Conservation (phyloP, 352 stramenopile genomes). For the Hyaloperonospora brassicae region DNA sequence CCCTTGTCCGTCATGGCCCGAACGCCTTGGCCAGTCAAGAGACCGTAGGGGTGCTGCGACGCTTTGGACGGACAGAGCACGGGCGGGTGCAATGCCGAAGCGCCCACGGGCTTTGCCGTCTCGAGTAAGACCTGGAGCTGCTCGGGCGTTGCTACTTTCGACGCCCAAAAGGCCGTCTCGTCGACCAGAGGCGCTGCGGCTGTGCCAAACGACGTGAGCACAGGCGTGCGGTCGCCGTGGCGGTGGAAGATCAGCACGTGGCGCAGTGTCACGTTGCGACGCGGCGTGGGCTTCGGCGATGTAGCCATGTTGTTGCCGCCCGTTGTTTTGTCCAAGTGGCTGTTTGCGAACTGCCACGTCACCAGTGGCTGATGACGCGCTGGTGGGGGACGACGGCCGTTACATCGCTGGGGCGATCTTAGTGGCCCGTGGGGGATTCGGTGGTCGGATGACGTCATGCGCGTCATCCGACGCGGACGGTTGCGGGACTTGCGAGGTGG, state of each 20-base stretch:
- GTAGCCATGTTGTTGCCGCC: constrained; percentile 13
- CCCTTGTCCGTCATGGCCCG: constrained; percentile 66
- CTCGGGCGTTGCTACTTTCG: constrained; percentile 42
- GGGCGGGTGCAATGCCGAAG: constrained; percentile 35
- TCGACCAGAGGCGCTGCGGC: constrained; percentile 47
- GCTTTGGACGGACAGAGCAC: constrained; percentile 33
- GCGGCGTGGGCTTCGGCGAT: too few relatives aligned
- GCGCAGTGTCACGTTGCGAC: constrained; percentile 46
- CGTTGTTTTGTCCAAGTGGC: too few relatives aligned
- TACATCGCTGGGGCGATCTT: too few relatives aligned
- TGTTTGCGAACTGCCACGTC: too few relatives aligned
- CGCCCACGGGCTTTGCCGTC: constrained; percentile 43
- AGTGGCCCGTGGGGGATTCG: too few relatives aligned
- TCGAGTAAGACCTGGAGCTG: constrained; percentile 40
- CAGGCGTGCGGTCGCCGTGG: constrained; percentile 69
- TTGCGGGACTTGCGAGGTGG: too few relatives aligned
- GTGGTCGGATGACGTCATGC: too few relatives aligned
- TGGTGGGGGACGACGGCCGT: too few relatives aligned
- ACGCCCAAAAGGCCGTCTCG: constrained; percentile 57
- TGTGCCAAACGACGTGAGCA: constrained; percentile 49
- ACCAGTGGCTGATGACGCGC: too few relatives aligned
- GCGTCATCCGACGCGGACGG: too few relatives aligned
- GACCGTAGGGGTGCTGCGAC: constrained; percentile 40
- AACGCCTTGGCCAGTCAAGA: constrained; percentile 56
- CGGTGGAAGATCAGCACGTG: constrained; percentile 79